Base-by-base conservation (phyloP, 805 yeast genomes). In the Candida orba region DNA sequence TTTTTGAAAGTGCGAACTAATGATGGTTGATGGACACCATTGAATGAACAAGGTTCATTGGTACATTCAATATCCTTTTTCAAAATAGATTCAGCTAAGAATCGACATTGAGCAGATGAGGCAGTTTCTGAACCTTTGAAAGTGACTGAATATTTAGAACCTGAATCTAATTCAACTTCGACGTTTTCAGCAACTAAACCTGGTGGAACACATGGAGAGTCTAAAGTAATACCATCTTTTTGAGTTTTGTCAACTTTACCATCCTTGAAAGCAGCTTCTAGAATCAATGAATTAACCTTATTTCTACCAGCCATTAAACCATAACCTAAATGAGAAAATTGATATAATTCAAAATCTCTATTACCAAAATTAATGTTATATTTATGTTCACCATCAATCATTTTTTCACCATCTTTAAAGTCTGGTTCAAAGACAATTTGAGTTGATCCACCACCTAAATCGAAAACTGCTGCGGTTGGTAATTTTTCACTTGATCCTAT, bases 341-440 rank as follows among this genome's bases (percentile, higher is more conserved):
- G 99, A 67, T 95, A 93, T 51, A 93, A 74, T 12, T 74, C 72
- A 62, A 86, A 93, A 40, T 82, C 75, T 51, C 86, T 73, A 45
- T 83, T 84, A 47, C 96, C 98, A 64, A 91, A 93, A 20, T 72
- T 64, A 53, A 89, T 73, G 49, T 76, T 76, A 61, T 81, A 89
- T 64, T 86, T 85, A 68, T 88, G 95, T 59, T 90, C 97, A 46
- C 97, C 95, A 12, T 81, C 89, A 39, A 75, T 67, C 84, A 91
- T 76, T 51, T 69, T 60, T 55, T 81, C 83, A 36, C 76, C 69
- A 42, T 69, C 64, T 29, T 63, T 58, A 59, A 80, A 79, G n/a
- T 75, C 74, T 20, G 99, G 99, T 71, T 93, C 98, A 64, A 93
- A 93, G 7, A 93, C 99, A 67, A 93, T 89, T 68, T 95, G 99